These are phyloP conservation scores for Boletales sp. DNA, from an alignment of 768 basidiomycete genomes.

Conservation along the genomic window DNA sequence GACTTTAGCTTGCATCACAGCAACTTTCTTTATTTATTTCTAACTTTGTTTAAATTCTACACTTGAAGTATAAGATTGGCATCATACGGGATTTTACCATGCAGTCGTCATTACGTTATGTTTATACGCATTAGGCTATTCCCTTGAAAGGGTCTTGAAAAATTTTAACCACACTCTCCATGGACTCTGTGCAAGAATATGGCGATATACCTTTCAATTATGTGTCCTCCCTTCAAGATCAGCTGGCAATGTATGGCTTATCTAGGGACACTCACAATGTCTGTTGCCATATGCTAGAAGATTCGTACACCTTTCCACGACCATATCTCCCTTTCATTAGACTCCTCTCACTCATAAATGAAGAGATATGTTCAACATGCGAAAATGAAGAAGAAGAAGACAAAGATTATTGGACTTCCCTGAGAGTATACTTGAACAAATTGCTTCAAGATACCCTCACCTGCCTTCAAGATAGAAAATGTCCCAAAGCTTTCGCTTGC, in stretches of 20 bases:
- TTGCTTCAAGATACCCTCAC: not conserved
- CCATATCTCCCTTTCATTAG: not conserved
- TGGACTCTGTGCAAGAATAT: no score
- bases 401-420: conserved; percentile 1
- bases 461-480: not conserved
- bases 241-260: not conserved
- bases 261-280: not conserved
- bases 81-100: no score
- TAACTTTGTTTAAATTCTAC: no score
- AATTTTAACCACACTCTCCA: no score
- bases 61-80: no score
- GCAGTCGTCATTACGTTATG: no score
- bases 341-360: not conserved
- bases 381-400: not conserved
- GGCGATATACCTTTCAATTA: not conserved
- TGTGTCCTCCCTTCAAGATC: not conserved
- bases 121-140: no score
- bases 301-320: not conserved
- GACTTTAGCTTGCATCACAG: no score
- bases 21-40: no score
- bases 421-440: not conserved
- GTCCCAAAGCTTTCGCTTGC: not conserved
- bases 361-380: not conserved
- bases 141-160: no score
- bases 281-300: not conserved